These are phyloP conservation scores for Hibiscus tridactylites DNA, from an alignment of 345 rosid species.

Conservation along the genomic window DNA sequence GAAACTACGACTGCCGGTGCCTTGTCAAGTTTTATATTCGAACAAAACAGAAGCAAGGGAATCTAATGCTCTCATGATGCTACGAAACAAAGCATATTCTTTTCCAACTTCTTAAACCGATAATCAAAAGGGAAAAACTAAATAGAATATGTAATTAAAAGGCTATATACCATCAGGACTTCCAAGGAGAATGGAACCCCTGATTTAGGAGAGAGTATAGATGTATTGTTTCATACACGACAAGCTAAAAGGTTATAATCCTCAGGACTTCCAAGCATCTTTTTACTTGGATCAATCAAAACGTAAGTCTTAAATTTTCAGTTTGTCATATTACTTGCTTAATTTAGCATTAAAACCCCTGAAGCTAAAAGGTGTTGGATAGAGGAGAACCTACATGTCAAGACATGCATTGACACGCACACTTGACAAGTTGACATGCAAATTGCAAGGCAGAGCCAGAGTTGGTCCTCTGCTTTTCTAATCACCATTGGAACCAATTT, in stretches of 20 bases:
- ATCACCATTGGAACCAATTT: background rate
- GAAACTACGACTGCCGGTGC: background rate
- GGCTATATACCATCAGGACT: background rate
- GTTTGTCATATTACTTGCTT: background rate
- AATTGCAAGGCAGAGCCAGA: no score
- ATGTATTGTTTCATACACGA: background rate
- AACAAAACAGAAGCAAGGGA: background rate
- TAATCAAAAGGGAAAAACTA: no score
- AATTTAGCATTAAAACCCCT: background rate
- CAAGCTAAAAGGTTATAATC: no score
- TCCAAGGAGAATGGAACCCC: background rate
- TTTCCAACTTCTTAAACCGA: background rate
- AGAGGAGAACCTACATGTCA: no score
- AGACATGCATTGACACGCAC: no score
- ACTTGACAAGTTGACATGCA: no score
- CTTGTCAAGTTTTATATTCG: background rate
- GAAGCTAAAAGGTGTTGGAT: background rate
- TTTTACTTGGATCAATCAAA: background rate
- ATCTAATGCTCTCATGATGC: background rate
- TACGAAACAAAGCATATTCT: background rate
- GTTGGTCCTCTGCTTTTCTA: background rate
- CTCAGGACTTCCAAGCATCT: background rate
- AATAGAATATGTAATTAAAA: background rate
- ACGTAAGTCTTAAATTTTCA: background rate
- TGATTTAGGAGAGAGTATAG: background rate